phyloP scores from a whole-genome alignment of 2,329 filamentous ascomycete genomes.

The Rhynchosporium graminicola region DNA sequence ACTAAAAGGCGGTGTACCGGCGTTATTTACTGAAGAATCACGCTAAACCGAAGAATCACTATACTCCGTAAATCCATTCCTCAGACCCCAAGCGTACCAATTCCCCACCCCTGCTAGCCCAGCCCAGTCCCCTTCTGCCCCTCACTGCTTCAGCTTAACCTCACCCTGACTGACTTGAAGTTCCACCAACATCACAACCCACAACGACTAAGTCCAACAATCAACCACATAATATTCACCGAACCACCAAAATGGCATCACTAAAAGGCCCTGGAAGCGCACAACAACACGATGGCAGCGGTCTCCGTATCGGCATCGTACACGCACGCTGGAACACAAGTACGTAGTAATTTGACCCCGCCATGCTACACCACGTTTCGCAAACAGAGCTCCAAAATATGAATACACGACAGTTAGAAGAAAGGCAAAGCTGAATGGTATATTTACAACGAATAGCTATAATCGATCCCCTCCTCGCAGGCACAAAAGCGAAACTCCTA shows the following conservation, averaged over 20 bases:
- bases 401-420: background rate
- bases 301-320: conserved; percentile 87
- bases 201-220: conserved; percentile 8
- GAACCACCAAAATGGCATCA: conserved; percentile 33
- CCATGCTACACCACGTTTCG: background rate
- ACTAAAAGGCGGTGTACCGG: no score
- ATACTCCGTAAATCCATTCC: no score
- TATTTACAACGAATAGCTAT: conserved; percentile 54
- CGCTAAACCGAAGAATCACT: no score
- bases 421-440: background rate
- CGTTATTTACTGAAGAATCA: no score
- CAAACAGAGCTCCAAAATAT: background rate
- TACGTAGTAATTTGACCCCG: conserved; percentile 24
- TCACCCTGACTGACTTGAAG: no score
- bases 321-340: conserved; percentile 88
- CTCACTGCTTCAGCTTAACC: no score
- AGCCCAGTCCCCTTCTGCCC: no score
- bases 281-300: conserved; percentile 65
- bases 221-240: conserved; percentile 16
- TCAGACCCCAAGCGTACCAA: no score
- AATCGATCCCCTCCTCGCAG: conserved; percentile 81
- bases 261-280: conserved; percentile 63
- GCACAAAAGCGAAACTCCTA: conserved; percentile 75
- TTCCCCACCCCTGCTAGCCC: no score
- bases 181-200: background rate